Conservation (phyloP, 129 eudicot species). For the Helianthus tuberosus region DNA sequence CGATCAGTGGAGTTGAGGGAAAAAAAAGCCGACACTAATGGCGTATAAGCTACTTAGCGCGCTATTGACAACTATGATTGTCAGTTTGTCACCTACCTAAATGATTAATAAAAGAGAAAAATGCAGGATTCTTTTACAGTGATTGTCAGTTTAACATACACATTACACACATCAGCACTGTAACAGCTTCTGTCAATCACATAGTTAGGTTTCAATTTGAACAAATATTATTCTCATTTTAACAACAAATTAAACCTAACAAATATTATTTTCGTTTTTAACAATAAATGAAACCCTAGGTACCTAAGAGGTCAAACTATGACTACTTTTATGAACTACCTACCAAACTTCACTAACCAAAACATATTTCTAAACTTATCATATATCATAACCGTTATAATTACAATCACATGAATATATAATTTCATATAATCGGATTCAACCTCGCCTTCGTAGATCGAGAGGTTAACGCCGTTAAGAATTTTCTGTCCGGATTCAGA, state of each 20-base stretch:
- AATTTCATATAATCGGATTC: neutral
- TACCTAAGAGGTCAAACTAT: slow-evolving; percentile 18
- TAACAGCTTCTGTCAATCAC: neutral
- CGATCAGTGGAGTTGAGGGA: no score
- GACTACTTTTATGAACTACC: slow-evolving; percentile 1
- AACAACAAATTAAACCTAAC: neutral
- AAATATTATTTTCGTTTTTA: neutral
- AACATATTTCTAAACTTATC: neutral
- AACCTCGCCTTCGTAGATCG: slow-evolving; percentile 94
- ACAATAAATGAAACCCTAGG: neutral
- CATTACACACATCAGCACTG: neutral
- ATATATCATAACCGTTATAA: neutral
- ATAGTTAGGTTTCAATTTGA: neutral
- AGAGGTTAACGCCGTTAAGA: slow-evolving; percentile 86
- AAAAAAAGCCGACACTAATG: no score
- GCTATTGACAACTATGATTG: no score
- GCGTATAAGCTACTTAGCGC: no score
- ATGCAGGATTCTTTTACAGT: neutral
- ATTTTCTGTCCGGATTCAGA: slow-evolving; percentile 65
- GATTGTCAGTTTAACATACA: neutral
- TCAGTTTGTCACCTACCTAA: neutral
- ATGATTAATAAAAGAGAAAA: neutral
- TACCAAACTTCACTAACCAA: neutral
- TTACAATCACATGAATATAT: neutral
- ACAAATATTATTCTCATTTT: neutral